Evolutionary conservation across 2,329 filamentous ascomycete genomes (phyloP), one percentile per base, ranked within the genome.

Genomic region (Hysterium pulicare): DNA sequence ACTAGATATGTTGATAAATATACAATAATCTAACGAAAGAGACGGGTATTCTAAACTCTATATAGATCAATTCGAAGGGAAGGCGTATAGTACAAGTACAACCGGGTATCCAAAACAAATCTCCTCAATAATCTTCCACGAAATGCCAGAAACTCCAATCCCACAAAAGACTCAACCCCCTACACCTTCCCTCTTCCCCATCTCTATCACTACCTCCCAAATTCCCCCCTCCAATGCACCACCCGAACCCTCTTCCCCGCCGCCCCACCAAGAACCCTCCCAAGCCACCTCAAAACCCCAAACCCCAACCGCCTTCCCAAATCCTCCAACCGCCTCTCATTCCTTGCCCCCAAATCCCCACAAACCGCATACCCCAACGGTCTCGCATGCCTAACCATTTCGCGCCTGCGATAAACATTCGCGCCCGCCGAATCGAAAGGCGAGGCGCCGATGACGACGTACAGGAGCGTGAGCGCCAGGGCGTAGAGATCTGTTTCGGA

Each of bases 401-500:
- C 71, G 2, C 71, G 50, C 38, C 69, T 55, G 47, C 68, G 62
- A 41, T 69, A 72, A 15, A 64, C 52, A 44, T 74, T 74, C 6
- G 48, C 49, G 4, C 54, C 59, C 24, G 69, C 63, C 11, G 59
- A 63, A 4, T 64, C 54, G 40, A 68, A 75, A 0, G 72, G 72
- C 32, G 62, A 67, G 4, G 53, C 51, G 9, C 72, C 71, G 6
- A 70, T 57, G n/a, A 72, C 52, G 4, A 71, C 40, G n/a, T 58
- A 60, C 4, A 75, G 55, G 8, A 75, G 55, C 1, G 71, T 71
- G 23, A 74, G 65, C 17, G 68, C 71, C 5, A 74, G 59, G 31
- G 66, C 64, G 64, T 71, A 75, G 16, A 72, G 58, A 42, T 75
- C 72, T 2, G 64, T 61, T 0, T 62, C 54, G 2, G 57, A 53